Base-by-base conservation (phyloP, 352 stramenopile genomes). In the Blastocystis sp. region DNA sequence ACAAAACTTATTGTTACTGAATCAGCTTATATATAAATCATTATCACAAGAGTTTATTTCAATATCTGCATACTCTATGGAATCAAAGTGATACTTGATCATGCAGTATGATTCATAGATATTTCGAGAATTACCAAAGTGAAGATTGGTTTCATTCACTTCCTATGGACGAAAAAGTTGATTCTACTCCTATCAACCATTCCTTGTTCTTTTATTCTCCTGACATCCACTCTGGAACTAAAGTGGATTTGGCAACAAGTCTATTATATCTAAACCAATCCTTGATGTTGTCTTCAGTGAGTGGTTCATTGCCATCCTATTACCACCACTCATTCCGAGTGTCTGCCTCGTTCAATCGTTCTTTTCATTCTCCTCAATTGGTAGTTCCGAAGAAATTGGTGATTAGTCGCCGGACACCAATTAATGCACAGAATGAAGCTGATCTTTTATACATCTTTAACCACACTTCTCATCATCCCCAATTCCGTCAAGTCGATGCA, bases 171-270 rank as follows among this genome's bases (percentile, higher is more conserved):
- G 13, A 35, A 35, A 13, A 64, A 35, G 42, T 53, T 0, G 22
- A 22, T 24, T 73, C 22, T 24, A 42, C 22, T 30, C 60, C 22
- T 17, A 51, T 40, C 60, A 42, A 4, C 5, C 22, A 27, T 9
- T 30, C 30, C 48, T 33, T 60, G 17, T 13, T 81, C 5, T 81
- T 81, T 2, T 81, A 51, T 62, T 64, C 69, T 59, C 69, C 69
- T 59, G 69, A 81, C 62, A 62, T 60, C 40, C 69, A 81, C 3
- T 33, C 33, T 0, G 69, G 69, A 6, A 81, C 69, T 62, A 81
- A 15, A 0, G 62, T 17, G 1, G 69, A 81, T 81, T 24, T 81
- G 22, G 69, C 27, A 27, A 22, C 48, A 9, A 64, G 44, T 9
- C 53, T 81, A 37, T 7, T 27, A 27, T 11, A 57, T 22, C 13